Evolutionary conservation across 768 basidiomycete genomes (phyloP).

Genomic region (Crucibulum laeve): DNA sequence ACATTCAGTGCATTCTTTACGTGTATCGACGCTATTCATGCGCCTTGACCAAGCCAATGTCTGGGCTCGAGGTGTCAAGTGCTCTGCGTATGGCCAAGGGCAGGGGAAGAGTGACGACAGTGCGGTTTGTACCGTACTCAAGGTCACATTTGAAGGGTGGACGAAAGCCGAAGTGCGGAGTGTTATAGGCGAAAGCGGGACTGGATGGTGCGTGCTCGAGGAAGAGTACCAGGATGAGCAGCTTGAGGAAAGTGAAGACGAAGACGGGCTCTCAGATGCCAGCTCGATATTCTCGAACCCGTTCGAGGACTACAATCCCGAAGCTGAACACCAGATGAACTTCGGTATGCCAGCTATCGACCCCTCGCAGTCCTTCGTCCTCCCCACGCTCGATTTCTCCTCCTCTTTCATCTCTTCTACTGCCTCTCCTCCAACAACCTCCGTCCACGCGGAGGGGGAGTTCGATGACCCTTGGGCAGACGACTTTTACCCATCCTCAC

Average conservation of each 20-base stretch:
- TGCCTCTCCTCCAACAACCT: constrained; percentile 4
- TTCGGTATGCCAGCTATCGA: constrained; percentile 29
- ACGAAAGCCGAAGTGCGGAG: constrained; percentile 56
- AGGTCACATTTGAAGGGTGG: constrained; percentile 75
- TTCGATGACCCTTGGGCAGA: constrained; percentile 30
- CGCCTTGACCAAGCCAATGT: constrained; percentile 67
- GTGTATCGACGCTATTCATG: constrained; percentile 65
- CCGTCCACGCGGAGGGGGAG: constrained; percentile 9
- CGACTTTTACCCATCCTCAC: constrained; percentile 11
- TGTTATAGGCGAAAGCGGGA: constrained; percentile 67
- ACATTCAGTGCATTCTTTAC: constrained; percentile 53
- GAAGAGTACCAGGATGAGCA: constrained; percentile 32
- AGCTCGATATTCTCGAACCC: constrained; percentile 17
- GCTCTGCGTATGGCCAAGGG: constrained; percentile 55
- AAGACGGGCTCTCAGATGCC: constrained; percentile 15
- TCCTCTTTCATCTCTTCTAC: constrained; percentile 33
- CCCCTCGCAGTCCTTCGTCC: constrained; percentile 62
- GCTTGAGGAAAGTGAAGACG: constrained; percentile 10
- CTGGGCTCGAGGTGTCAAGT: constrained; percentile 59
- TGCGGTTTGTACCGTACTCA: constrained; percentile 62
- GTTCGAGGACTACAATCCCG: constrained; percentile 23
- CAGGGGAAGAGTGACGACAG: constrained; percentile 23
- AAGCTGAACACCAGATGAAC: constrained; percentile 2
- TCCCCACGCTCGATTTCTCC: constrained; percentile 77
- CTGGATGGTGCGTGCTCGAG: constrained; percentile 73